Percentiles rank a stretch among this genome's conserved stretches.
Conservation (phyloP, 73 alveolate species). For the Loxodes magnus region DNA sequence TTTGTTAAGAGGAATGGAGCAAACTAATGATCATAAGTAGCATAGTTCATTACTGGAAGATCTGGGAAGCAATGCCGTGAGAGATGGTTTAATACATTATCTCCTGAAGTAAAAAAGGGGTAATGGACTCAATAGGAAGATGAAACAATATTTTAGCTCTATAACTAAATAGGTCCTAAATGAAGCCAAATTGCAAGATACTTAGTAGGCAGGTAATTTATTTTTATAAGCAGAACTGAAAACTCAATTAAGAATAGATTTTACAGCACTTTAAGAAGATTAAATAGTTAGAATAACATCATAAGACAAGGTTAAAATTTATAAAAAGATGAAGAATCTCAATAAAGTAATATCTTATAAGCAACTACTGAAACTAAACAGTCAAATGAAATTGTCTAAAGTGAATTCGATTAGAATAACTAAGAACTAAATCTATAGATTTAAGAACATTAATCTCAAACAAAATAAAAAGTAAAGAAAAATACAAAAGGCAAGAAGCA, state of each 20-base stretch:
- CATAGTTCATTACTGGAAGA: conserved; percentile 66
- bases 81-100: conserved; percentile 76
- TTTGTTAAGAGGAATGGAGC: conserved; percentile 62
- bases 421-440: too few species aligned
- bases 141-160: conserved; percentile 23
- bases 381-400: too few species aligned
- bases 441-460: too few species aligned
- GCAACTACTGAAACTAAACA: too few species aligned
- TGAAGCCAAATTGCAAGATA: conserved; percentile 48
- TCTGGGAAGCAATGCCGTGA: conserved; percentile 78
- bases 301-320: too few species aligned
- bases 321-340: too few species aligned
- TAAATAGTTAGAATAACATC: too few species aligned
- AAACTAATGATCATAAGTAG: conserved; percentile 69
- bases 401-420: too few species aligned
- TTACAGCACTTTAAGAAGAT: conserved; percentile 48
- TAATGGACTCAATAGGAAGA: conserved; percentile 58
- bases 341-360: too few species aligned
- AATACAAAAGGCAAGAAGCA: too few species aligned
- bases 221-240: conserved; percentile 35
- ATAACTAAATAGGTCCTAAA: conserved; percentile 29
- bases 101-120: conserved; percentile 54
- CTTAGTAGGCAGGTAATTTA: conserved; percentile 33
- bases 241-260: conserved; percentile 43
- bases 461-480: too few species aligned